Base-by-base conservation (phyloP, 1,139 yeast species). In the Blastobotrys serpentis region DNA sequence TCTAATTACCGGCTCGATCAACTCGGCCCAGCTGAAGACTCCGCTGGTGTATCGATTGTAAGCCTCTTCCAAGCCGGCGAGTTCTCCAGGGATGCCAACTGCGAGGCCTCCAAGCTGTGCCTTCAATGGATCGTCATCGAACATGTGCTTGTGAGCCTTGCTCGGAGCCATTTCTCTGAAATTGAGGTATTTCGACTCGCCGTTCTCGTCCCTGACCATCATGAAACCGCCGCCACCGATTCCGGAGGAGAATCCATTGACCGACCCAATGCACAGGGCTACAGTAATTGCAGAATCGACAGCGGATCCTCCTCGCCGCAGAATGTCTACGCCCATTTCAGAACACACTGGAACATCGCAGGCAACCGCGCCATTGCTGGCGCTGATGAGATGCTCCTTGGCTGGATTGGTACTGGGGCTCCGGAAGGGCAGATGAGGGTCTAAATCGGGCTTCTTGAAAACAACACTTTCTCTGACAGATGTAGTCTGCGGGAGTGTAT, bases 231-330 rank as follows among this genome's bases (percentile, higher is more conserved):
- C 97, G 2, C 98, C 98, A 1, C 98, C 98, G 43, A 90, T 81
- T 0, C 98, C 98, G 2, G 94, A 81, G 43, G 90, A 84, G 62
- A 82, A 89, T 52, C 89, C 82, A 62, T 87, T 86, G 37, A 87
- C 69, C 49, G 87, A 75, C 1, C 98, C 98, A 33, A 92, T 80
- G 64, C 98, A 92, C 22, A 92, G 72, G 0, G 95, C 88, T 16
- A 87, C 86, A 0, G 96, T 85, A 1, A 92, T 83, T 0, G 96
- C 88, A 0, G 97, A 95, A 64, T 92, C 98, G 0, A 95, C 96
- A 0, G 97, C 97, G 45, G 84, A 85, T 1, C 92, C 92, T 14
- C 77, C 76, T 32, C 68, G 59, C 16, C 23, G 30, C 17, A 88
- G 67, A 17, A 88, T 80, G 2, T 75, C 69, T 3, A 75, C 74